phyloP scores from a whole-genome alignment of 176 grass and related monocot genomes.

The Cymbopogon citratus region DNA sequence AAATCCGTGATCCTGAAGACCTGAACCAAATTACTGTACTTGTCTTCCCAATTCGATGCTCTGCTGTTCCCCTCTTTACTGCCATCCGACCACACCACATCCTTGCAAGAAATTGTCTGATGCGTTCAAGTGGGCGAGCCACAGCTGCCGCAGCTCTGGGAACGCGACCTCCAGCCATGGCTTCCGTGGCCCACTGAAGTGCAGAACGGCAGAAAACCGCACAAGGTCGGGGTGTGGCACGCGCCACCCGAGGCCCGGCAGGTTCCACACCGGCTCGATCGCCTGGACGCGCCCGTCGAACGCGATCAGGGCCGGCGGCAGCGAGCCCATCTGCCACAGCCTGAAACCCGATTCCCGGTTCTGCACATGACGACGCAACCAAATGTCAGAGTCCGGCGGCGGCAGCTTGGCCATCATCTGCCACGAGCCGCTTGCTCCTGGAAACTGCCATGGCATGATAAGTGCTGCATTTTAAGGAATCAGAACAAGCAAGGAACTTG shows the following conservation, averaged over 20 bases:
- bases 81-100: slow-evolving; percentile 54
- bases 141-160: slow-evolving; percentile 55
- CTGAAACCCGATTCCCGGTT: slow-evolving; percentile 63
- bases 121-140: slow-evolving; percentile 60
- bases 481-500: slow-evolving; percentile 12
- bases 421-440: background rate
- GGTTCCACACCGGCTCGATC: slow-evolving; percentile 58
- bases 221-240: slow-evolving; percentile 49
- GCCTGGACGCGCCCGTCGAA: slow-evolving; percentile 52
- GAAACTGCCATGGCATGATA: no score
- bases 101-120: slow-evolving; percentile 60
- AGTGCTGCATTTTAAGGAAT: background rate
- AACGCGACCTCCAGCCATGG: slow-evolving; percentile 82
- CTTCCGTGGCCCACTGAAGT: slow-evolving; percentile 91
- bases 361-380: slow-evolving; percentile 27
- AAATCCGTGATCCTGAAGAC: background rate
- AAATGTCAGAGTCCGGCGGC: background rate
- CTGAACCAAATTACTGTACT: slow-evolving; percentile 20
- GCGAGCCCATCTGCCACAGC: slow-evolving; percentile 66
- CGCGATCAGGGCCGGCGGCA: slow-evolving; percentile 74
- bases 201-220: slow-evolving; percentile 49
- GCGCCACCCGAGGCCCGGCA: slow-evolving; percentile 58
- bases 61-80: background rate
- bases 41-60: background rate
- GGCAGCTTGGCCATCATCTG: background rate